Base-by-base conservation (phyloP, 2,329 filamentous ascomycete genomes). In the Diaporthe citriasiana region DNA sequence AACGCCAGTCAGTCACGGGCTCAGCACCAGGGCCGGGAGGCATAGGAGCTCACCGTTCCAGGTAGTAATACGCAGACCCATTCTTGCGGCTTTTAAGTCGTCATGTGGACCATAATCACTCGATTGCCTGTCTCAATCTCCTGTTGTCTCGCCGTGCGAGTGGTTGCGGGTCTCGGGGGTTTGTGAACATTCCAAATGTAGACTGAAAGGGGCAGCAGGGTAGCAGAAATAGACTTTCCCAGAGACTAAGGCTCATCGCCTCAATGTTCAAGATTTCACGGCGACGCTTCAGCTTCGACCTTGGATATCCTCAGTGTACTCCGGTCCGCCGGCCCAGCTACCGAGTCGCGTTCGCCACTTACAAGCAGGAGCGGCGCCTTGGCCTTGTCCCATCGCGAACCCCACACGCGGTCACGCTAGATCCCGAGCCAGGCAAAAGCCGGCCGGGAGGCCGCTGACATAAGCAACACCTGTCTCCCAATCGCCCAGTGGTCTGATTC, bases 61-160 rank as follows among this genome's bases (percentile, higher is more conserved):
- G 19, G 93, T 94, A 4, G 94, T 97, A 78, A 98, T 94, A 75
- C 95, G 92, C 77, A 97, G 86, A 22, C 88, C 89, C 93, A 95
- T 95, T 27, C 79, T 88, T 53, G 22, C 56, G 27, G 59, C 40
- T 74, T 66, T 38, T 51, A 42, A 53, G 15, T 4, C n/a, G 38
- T 57, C 55, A 60, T 38, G n/a, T 57, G 19, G 27, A 25, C 69
- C 15, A 69, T 63, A 19, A n/a, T n/a, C 35, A 8, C 35, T 40
- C 22, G n/a, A 9, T 10, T 71, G 38, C 40, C 55, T 25, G 51
- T 60, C 56, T 57, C 42, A 70, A 33, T 51, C 60, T 63, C 53
- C 60, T 51, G 51, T 59, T n/a, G 60, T 73, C 60, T 71, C 56
- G 70, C 56, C 30, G 45, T 70, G 56, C 45, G 47, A 53, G 70